Evolutionary conservation across 495 filamentous ascomycete genomes (phyloP).

Genomic region (Oidiodendron maius): DNA sequence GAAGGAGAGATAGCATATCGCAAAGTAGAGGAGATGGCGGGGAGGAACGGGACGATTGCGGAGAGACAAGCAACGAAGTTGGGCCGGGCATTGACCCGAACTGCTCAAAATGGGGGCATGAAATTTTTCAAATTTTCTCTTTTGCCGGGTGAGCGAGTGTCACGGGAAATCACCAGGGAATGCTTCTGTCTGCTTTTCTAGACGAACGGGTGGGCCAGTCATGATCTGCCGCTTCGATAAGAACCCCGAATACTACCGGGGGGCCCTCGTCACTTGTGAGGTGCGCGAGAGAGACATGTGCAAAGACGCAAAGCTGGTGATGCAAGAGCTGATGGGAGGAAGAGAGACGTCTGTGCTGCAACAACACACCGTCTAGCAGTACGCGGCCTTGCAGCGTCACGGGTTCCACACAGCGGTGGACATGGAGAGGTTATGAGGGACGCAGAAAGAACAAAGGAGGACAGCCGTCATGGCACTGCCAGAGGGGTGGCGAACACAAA

Average conservation of each 20-base stretch:
- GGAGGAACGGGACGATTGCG: conserved; percentile 10
- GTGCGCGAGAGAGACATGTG: neutral
- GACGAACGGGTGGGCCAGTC: conserved; percentile 10
- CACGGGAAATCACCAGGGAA: conserved; percentile 11
- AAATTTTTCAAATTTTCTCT: conserved; percentile 10
- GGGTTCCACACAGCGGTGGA: too few species aligned
- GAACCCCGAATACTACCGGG: conserved; percentile 11
- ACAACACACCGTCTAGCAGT: too few species aligned
- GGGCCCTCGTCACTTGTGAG: conserved; percentile 25
- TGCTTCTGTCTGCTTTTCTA: conserved; percentile 5
- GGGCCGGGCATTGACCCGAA: too few species aligned
- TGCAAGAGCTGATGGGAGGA: conserved; percentile 13
- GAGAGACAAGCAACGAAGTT: too few species aligned
- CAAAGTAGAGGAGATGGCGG: conserved; percentile 4
- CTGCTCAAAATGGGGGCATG: too few species aligned
- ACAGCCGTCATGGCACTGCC: too few species aligned
- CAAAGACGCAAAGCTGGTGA: conserved; percentile 1
- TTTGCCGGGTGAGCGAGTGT: conserved; percentile 8
- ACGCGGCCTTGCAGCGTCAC: too few species aligned
- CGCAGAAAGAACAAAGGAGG: too few species aligned
- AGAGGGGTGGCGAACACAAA: too few species aligned
- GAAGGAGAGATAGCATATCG: conserved; percentile 3
- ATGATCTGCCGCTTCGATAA: conserved; percentile 24
- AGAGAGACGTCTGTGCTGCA: too few species aligned
- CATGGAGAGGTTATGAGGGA: too few species aligned